Percentiles rank a stretch among this genome's conserved stretches.
Evolutionary conservation across 305 asterid species (phyloP).

Genomic region (Fraxinus latifolia): DNA sequence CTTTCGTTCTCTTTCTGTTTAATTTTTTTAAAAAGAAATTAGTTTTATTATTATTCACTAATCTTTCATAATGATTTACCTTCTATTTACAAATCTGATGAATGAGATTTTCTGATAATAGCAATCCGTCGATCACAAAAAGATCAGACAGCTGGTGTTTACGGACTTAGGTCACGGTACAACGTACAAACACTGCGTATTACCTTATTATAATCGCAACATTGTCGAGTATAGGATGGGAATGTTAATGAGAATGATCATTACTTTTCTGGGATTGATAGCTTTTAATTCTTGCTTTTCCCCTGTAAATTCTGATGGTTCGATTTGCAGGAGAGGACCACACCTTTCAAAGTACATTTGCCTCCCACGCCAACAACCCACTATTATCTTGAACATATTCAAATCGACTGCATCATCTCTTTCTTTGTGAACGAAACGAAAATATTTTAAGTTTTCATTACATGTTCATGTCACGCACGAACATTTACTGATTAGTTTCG

Average conservation of each 20-base stretch:
- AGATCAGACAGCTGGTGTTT: conserved; percentile 24
- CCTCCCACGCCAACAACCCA: neutral
- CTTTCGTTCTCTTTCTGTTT: conserved; percentile 30
- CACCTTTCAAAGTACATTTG: neutral
- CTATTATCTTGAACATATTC: neutral
- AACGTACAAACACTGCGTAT: conserved; percentile 15
- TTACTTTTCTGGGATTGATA: conserved; percentile 36
- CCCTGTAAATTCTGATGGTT: neutral
- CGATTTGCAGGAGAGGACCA: neutral
- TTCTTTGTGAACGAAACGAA: neutral
- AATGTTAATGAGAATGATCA: conserved; percentile 36
- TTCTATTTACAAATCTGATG: conserved; percentile 21
- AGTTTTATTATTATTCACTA: conserved; percentile 18
- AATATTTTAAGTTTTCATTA: neutral
- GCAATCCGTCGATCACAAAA: conserved; percentile 17
- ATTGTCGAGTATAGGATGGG: conserved; percentile 14
- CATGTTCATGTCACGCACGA: neutral
- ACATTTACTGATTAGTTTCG: too few species aligned
- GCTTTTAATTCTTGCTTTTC: conserved; percentile 28
- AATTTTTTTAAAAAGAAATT: conserved; percentile 16
- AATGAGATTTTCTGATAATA: conserved; percentile 9
- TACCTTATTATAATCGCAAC: conserved; percentile 1
- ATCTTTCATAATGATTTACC: conserved; percentile 15
- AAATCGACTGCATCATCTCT: neutral
- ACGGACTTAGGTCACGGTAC: conserved; percentile 18